Evolutionary conservation across 148 eudicot species (phyloP), one percentile per base, ranked within the genome.

Genomic region (Amaranthus cruentus): DNA sequence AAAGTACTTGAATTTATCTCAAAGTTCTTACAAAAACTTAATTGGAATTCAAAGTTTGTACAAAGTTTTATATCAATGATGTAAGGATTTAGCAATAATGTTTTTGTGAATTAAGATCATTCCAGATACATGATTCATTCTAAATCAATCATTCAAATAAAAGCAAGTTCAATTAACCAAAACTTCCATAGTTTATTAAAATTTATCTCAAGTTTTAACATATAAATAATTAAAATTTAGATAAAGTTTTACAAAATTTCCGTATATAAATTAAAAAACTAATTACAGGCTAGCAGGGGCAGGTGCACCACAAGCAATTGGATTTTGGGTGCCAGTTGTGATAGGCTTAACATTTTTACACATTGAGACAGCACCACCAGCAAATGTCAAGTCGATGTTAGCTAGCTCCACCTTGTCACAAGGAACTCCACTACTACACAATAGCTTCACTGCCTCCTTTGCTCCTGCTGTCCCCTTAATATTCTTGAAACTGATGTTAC

Each of bases 301-400:
- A 6, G 60, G 73, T 13, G 68, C 78, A 43, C 73, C 73, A 70
- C 79, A 78, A 21, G 81, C 73, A 6, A 12, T 12, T 9, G 83
- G 83, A 73, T 75, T 76, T 53, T 66, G 78, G 28, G 57, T 79
- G 15, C 88, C 86, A 0, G 69, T 4, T 9, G 63, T 47, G 4
- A 13, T 48, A 6, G 90, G 90, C 73, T 81, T 71, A 9, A 87
- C 80, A 55, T 87, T 85, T 21, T 68, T 60, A 18, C 90, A 84
- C 38, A 43, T 55, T 53, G 80, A 78, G 49, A 65, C 69, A 0
- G 81, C 79, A 0, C 80, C 83, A 7, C 91, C 94, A 0, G 9
- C 53, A 78, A 77, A 86, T 0, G 51, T 76, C 78, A 87, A 64
- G 77, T 89, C 78, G 55, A 89, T 83, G 82, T 87, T 78, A 0